phyloP scores from a whole-genome alignment of 306 rosid genomes.

The Ceratonia siliqua region DNA sequence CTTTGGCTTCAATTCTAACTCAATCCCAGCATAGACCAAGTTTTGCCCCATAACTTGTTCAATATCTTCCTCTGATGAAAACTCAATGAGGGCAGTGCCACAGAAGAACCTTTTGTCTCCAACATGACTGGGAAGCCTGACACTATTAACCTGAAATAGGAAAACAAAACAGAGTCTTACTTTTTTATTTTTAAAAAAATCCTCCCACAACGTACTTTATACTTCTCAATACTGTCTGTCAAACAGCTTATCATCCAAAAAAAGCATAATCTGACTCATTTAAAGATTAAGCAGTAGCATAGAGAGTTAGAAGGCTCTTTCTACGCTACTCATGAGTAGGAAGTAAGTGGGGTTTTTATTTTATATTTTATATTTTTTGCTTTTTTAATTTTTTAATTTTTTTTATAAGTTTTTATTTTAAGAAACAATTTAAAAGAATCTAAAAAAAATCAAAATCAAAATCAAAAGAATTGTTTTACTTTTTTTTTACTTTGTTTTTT shows the following conservation, averaged over 20 bases:
- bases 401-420: too few species aligned
- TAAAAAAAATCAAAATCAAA: too few species aligned
- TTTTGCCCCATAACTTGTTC: constrained; percentile 48
- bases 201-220: not conserved
- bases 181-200: not conserved
- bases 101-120: constrained; percentile 70
- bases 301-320: too few species aligned
- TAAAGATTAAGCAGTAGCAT: not conserved
- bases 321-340: too few species aligned
- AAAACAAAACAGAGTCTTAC: not conserved
- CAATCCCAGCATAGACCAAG: constrained; percentile 60
- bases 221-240: not conserved
- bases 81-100: constrained; percentile 82
- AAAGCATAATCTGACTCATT: not conserved
- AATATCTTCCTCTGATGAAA: constrained; percentile 72
- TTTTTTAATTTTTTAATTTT: too few species aligned
- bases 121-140: constrained; percentile 80
- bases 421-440: too few species aligned
- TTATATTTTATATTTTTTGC: too few species aligned
- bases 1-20: constrained; percentile 73
- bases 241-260: not conserved
- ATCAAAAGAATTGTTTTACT: too few species aligned
- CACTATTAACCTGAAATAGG: constrained; percentile 68
- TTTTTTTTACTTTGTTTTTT: too few species aligned
- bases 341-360: too few species aligned